Percentiles rank a stretch among this genome's conserved stretches.
phyloP scores from a whole-genome alignment of 2,329 filamentous ascomycete genomes.

The Ophiostoma populinum region DNA sequence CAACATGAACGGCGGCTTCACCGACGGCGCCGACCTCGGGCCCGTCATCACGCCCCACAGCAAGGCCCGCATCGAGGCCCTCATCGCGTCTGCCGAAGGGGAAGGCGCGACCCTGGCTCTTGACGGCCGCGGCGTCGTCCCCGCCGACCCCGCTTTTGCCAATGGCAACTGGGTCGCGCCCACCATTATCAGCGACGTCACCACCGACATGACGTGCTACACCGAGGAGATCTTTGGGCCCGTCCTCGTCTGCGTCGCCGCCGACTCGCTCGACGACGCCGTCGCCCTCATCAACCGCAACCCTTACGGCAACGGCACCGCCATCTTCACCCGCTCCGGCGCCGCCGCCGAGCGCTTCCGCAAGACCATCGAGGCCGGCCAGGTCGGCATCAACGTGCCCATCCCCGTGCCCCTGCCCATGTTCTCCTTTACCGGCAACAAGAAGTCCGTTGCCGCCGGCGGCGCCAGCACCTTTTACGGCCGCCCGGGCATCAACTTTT shows the following conservation, averaged over 20 bases:
- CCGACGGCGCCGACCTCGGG: conserved; percentile 63
- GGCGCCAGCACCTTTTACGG: conserved; percentile 93
- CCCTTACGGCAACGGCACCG: conserved; percentile 73
- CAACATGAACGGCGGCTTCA: conserved; percentile 64
- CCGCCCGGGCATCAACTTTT: conserved; percentile 80
- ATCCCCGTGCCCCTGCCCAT: conserved; percentile 56
- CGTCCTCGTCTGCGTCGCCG: conserved; percentile 68
- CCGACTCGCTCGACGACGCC: conserved; percentile 60
- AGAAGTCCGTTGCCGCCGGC: conserved; percentile 83
- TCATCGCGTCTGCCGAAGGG: conserved; percentile 60
- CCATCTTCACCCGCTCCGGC: conserved; percentile 71
- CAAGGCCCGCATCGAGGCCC: conserved; percentile 57
- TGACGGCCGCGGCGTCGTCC: conserved; percentile 59
- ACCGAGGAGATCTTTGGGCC: conserved; percentile 74
- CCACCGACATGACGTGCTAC: conserved; percentile 68
- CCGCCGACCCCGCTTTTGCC: conserved; percentile 48
- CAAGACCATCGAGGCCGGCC: conserved; percentile 64
- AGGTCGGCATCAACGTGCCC: conserved; percentile 72
- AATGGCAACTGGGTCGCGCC: conserved; percentile 74
- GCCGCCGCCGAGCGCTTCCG: conserved; percentile 64
- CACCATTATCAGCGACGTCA: conserved; percentile 70
- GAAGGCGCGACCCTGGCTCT: conserved; percentile 69
- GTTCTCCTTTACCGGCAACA: conserved; percentile 60
- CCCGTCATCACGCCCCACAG: conserved; percentile 67
- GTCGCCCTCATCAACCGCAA: conserved; percentile 70